Conservation (phyloP, 139 green algal genomes). For the Picochlorum sp. region DNA sequence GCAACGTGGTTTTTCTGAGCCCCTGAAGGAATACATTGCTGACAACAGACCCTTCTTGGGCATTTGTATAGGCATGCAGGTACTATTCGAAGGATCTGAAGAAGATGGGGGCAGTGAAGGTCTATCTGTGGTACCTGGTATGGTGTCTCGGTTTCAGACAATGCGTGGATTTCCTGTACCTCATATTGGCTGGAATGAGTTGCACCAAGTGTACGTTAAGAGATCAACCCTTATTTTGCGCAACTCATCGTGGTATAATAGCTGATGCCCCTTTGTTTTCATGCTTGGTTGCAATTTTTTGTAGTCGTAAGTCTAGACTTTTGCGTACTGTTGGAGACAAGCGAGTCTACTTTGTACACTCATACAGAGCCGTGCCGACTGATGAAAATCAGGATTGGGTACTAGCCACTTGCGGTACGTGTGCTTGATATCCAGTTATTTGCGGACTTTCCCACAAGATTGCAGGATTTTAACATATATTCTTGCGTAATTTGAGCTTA, state of each 20-base stretch:
- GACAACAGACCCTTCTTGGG: constrained; percentile 80
- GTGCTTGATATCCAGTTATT: too few relatives aligned
- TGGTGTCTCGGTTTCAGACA: constrained; percentile 60
- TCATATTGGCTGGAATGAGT: constrained; percentile 96
- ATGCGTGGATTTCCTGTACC: constrained; percentile 74
- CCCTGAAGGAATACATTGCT: constrained; percentile 81
- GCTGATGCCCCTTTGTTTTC: neutral
- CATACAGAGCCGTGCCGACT: constrained; percentile 60
- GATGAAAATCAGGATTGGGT: constrained; percentile 83
- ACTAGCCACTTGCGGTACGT: constrained; percentile 68
- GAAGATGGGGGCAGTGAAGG: constrained; percentile 89
- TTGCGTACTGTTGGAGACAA: constrained; percentile 48
- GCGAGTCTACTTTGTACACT: constrained; percentile 98
- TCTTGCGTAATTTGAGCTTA: too few relatives aligned
- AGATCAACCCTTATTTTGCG: neutral
- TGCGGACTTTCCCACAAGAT: neutral
- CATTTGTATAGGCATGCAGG: constrained; percentile 96
- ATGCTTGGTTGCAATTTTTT: too few relatives aligned
- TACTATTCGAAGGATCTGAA: constrained; percentile 94
- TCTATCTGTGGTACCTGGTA: constrained; percentile 81
- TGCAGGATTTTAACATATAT: neutral
- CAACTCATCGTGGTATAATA: neutral
- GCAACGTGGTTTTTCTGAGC: constrained; percentile 47
- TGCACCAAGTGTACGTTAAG: too few relatives aligned
- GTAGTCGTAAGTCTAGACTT: constrained; percentile 21